These are phyloP conservation scores for Trichoderma gracile DNA, from an alignment of 2,329 filamentous ascomycete genomes.

Conservation along the genomic window DNA sequence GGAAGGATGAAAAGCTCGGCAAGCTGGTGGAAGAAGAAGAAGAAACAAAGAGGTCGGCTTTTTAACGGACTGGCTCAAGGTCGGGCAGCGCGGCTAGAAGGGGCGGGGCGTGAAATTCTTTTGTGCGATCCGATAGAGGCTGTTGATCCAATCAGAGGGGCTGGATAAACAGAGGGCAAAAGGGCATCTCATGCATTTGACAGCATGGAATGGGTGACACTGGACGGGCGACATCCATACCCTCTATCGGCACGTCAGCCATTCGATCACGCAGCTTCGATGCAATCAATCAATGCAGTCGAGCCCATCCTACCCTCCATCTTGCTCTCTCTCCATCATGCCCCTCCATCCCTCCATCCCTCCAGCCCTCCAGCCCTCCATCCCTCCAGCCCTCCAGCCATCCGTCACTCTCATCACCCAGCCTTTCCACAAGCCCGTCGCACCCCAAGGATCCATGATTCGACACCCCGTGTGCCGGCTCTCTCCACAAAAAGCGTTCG, in stretches of 20 bases:
- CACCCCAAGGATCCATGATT: neutral
- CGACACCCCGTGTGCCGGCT: neutral
- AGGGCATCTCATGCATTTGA: slow-evolving; percentile 9
- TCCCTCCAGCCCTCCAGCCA: neutral
- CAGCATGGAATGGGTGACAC: neutral
- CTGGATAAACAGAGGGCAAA: slow-evolving; percentile 4
- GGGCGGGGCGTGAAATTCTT: slow-evolving; percentile 18
- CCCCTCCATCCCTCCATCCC: too few relatives aligned
- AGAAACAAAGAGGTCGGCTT: neutral
- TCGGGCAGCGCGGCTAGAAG: slow-evolving; percentile 18
- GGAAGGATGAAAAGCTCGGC: slow-evolving; percentile 4
- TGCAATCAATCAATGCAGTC: neutral
- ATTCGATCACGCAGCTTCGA: neutral
- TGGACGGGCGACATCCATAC: neutral
- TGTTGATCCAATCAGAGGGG: slow-evolving; percentile 6
- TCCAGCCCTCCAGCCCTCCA: too few relatives aligned
- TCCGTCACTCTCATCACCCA: neutral
- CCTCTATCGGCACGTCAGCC: slow-evolving; percentile 5
- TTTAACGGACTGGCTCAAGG: slow-evolving; percentile 16
- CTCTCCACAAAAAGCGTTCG: slow-evolving; percentile 17
- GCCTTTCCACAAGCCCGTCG: neutral
- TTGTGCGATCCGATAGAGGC: neutral
- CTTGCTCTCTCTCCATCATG: too few relatives aligned
- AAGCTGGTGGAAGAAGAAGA: neutral
- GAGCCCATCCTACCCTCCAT: neutral